Conservation (phyloP, 2,329 filamentous ascomycete species). For the Orbilia oligospora region DNA sequence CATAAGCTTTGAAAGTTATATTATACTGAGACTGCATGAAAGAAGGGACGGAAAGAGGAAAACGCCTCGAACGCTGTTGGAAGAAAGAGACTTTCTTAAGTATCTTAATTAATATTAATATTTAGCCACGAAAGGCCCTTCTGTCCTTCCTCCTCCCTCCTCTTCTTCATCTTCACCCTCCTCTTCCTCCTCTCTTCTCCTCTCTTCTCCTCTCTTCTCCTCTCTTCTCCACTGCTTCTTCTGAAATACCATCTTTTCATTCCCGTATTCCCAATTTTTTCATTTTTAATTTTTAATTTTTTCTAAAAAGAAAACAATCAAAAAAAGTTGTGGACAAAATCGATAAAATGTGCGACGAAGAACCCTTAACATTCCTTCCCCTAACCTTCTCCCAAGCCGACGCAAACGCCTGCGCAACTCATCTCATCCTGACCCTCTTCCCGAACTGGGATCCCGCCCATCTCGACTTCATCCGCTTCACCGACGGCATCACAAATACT, state of each 20-base stretch:
- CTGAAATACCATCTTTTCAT: background rate
- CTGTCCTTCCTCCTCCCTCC: background rate
- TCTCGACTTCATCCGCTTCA: constrained; percentile 90
- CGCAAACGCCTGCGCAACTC: constrained; percentile 82
- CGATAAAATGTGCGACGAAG: constrained; percentile 40
- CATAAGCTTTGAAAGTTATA: too few species aligned
- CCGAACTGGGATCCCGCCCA: constrained; percentile 84
- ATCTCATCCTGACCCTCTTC: constrained; percentile 82
- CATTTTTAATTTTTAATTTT: background rate
- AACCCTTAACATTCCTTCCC: constrained; percentile 72
- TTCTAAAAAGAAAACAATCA: background rate
- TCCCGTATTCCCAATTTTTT: background rate
- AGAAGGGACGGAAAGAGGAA: background rate
- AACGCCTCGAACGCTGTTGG: background rate
- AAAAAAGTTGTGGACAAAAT: constrained; percentile 3
- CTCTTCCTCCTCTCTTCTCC: background rate
- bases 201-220: background rate
- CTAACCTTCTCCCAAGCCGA: constrained; percentile 83
- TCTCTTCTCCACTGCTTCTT: background rate
- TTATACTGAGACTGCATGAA: too few species aligned
- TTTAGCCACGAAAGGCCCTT: constrained; percentile 30
- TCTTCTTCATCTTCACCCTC: background rate
- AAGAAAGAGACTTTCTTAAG: background rate
- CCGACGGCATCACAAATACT: constrained; percentile 98
- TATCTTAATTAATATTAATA: constrained; percentile 19